These are phyloP conservation scores for Plenodomus biglobosus DNA, from an alignment of 2,329 filamentous ascomycete genomes.

Conservation along the genomic window DNA sequence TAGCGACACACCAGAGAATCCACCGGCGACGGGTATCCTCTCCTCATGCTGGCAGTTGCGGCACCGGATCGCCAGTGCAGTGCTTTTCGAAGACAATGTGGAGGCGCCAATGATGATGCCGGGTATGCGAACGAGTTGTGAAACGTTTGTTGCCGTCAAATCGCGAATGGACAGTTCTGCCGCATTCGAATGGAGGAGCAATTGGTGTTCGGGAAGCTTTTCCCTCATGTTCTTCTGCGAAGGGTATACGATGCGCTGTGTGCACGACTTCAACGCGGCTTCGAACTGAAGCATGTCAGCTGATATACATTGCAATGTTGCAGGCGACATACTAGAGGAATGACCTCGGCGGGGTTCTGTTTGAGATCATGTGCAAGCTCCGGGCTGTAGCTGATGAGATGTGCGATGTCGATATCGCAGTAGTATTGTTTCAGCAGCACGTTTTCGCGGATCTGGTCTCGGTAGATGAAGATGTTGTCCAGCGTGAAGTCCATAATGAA, in stretches of 20 bases:
- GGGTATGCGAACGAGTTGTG: slow-evolving; percentile 91
- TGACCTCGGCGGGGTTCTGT: slow-evolving; percentile 87
- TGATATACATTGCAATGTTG: not conserved
- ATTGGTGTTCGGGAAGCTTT: slow-evolving; percentile 83
- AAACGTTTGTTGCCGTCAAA: slow-evolving; percentile 88
- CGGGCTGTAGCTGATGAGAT: slow-evolving; percentile 94
- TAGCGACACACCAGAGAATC: slow-evolving; percentile 83
- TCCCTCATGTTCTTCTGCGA: slow-evolving; percentile 59
- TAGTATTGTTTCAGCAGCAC: slow-evolving; percentile 91
- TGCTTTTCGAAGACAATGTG: slow-evolving; percentile 94
- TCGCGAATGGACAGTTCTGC: slow-evolving; percentile 92
- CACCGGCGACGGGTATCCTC: slow-evolving; percentile 72
- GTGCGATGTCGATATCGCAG: slow-evolving; percentile 93
- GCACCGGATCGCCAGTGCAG: slow-evolving; percentile 81
- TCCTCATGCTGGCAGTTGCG: slow-evolving; percentile 77
- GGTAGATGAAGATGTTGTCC: slow-evolving; percentile 93
- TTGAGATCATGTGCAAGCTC: slow-evolving; percentile 87
- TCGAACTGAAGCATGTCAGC: slow-evolving; percentile 69
- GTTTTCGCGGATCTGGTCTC: slow-evolving; percentile 95
- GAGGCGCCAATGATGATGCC: slow-evolving; percentile 98
- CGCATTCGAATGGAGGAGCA: slow-evolving; percentile 89
- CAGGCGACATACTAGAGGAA: slow-evolving; percentile 71
- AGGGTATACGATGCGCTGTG: slow-evolving; percentile 89
- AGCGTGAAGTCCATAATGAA: slow-evolving; percentile 94
- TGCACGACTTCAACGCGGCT: slow-evolving; percentile 83